Evolutionary conservation across 2,329 filamentous ascomycete genomes (phyloP).

Genomic region (Colletotrichum theobromicola): DNA sequence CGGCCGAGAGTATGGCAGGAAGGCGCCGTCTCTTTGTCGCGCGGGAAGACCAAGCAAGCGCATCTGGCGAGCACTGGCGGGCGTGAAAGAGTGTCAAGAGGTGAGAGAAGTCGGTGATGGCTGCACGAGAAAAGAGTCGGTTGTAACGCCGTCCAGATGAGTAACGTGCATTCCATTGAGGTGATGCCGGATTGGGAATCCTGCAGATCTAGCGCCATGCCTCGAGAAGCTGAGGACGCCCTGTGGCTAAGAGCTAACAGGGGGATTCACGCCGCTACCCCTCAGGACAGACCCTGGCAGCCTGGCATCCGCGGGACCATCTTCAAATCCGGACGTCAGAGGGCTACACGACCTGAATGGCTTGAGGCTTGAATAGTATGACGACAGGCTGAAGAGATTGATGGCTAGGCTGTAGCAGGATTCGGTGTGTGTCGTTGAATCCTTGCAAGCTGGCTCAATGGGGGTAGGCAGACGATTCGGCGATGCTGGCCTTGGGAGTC

Average conservation of each 20-base stretch:
- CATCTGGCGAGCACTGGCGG: background rate
- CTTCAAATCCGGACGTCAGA: conserved; percentile 10
- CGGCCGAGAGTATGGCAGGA: conserved; percentile 17
- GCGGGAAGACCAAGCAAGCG: conserved; percentile 18
- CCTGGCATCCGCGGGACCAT: background rate
- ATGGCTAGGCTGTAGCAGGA: background rate
- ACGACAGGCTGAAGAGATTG: background rate
- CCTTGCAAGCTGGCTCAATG: background rate
- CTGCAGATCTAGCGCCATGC: conserved; percentile 6
- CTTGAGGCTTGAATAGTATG: background rate
- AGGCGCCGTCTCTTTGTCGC: conserved; percentile 19
- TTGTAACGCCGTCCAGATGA: conserved; percentile 6
- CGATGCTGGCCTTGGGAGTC: background rate
- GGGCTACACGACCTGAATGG: background rate
- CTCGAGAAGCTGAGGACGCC: background rate
- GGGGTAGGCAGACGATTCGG: background rate
- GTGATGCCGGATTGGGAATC: conserved; percentile 13
- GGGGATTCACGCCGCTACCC: conserved; percentile 10
- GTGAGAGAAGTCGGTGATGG: background rate
- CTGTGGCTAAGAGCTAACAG: conserved; percentile 5
- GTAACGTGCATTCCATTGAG: conserved; percentile 17
- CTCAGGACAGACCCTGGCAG: background rate
- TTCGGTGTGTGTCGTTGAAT: background rate
- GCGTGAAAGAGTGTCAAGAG: conserved; percentile 1
- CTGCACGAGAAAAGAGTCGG: background rate